These are phyloP conservation scores for Globisporangium megalacanthum DNA, from an alignment of 352 stramenopile genomes.

Conservation along the genomic window DNA sequence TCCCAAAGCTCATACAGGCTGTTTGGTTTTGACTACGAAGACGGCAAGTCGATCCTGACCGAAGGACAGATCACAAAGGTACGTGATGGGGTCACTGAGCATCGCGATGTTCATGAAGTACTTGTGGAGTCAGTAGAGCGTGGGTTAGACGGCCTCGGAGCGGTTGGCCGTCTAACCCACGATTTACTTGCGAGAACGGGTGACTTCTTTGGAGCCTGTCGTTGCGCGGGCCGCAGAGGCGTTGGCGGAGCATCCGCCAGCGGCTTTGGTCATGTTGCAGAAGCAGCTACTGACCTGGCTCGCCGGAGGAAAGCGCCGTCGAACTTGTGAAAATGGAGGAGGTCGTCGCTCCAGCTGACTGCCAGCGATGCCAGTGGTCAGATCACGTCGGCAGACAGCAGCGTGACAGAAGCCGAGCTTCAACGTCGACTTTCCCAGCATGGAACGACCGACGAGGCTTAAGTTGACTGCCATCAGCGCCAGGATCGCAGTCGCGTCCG, in stretches of 20 bases:
- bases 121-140: slow-evolving; percentile 8
- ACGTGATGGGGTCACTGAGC: slow-evolving; percentile 20
- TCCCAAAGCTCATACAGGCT: no score
- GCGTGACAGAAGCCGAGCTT: slow-evolving; percentile 5
- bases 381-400: neutral
- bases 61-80: no score
- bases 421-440: neutral
- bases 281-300: neutral
- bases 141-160: neutral
- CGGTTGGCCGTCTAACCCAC: slow-evolving; percentile 9
- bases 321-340: slow-evolving; percentile 1
- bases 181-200: neutral
- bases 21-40: no score
- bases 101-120: slow-evolving; percentile 21
- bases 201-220: no score
- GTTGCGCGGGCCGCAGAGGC: no score
- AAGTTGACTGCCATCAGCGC: no score
- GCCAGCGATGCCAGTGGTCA: slow-evolving; percentile 1
- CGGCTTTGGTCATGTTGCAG: no score
- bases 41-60: no score
- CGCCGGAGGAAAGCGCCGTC: neutral
- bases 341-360: slow-evolving; percentile 11
- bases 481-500: neutral
- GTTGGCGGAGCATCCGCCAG: no score
- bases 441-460: neutral